Conservation (phyloP, 208 protist genomes). For the Crithidia fasciculata region DNA sequence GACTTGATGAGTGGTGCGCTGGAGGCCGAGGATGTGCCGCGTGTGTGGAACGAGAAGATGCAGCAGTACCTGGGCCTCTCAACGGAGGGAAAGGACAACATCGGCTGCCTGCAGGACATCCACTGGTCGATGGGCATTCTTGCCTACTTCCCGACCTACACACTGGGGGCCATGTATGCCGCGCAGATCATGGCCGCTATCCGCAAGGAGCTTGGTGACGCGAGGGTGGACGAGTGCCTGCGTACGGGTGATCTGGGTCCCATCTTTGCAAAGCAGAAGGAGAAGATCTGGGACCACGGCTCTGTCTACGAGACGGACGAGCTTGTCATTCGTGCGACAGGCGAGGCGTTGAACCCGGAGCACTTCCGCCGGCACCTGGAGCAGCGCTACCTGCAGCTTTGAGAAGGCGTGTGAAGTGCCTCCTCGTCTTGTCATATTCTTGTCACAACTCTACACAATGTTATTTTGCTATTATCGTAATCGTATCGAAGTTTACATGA, state of each 20-base stretch:
- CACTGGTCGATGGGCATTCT: conserved; percentile 83
- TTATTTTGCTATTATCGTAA: no score
- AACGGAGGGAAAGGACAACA: conserved; percentile 67
- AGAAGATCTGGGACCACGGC: conserved; percentile 77
- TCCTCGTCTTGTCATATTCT: no score
- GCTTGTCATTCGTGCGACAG: conserved; percentile 72
- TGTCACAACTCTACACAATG: no score
- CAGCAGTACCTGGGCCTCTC: conserved; percentile 84
- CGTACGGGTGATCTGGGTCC: conserved; percentile 58
- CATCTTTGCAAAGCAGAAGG: conserved; percentile 64
- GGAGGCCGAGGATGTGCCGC: conserved; percentile 78
- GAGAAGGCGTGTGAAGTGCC: neutral
- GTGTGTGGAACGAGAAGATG: conserved; percentile 89
- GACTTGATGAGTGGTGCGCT: conserved; percentile 81
- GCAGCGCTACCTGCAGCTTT: conserved; percentile 61
- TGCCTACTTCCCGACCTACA: conserved; percentile 92
- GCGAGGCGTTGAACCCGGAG: conserved; percentile 80
- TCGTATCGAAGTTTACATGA: no score
- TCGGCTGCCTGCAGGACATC: conserved; percentile 89
- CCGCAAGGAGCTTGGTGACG: conserved; percentile 67
- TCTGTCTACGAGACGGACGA: conserved; percentile 70
- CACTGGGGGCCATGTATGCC: conserved; percentile 82
- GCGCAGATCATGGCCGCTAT: conserved; percentile 84
- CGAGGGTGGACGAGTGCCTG: conserved; percentile 56
- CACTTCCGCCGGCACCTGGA: conserved; percentile 82